Evolutionary conservation across 768 basidiomycete genomes (phyloP).

Genomic region (Rhizopogon rudus): DNA sequence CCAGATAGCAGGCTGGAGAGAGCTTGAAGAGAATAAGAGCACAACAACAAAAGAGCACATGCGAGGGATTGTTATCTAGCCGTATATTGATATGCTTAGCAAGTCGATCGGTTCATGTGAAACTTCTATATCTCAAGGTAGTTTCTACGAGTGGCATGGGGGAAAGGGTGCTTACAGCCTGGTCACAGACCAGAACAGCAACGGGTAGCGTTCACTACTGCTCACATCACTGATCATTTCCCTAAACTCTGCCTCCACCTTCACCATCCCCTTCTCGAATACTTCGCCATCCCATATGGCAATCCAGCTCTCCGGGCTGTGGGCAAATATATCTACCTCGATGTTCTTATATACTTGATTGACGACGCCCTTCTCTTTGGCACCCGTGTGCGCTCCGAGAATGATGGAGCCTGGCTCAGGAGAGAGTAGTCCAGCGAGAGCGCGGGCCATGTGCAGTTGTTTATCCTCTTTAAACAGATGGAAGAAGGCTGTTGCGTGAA

Average conservation of each 20-base stretch:
- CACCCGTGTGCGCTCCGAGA: constrained; percentile 36
- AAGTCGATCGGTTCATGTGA: no score
- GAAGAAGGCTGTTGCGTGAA: constrained; percentile 45
- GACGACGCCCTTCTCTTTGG: neutral
- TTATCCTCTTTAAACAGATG: constrained; percentile 38
- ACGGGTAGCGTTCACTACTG: no score
- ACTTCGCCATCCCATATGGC: constrained; percentile 33
- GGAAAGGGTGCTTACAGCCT: no score
- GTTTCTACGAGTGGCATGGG: no score
- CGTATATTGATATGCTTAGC: no score
- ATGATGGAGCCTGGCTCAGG: constrained; percentile 40
- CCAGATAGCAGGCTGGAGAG: no score
- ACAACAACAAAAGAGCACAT: no score
- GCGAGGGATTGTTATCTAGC: no score
- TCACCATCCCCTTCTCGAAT: constrained; percentile 28
- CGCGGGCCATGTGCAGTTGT: constrained; percentile 37
- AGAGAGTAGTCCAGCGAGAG: constrained; percentile 38
- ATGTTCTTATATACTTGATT: neutral
- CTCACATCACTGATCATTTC: no score
- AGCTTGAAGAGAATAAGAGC: no score
- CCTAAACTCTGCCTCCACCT: constrained; percentile 9
- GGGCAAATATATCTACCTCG: constrained; percentile 19
- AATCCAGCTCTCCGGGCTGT: constrained; percentile 31
- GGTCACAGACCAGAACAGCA: no score
- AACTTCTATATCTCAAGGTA: no score